Percentiles rank a stretch among this genome's conserved stretches.
These are phyloP conservation scores for Boechera stricta DNA, from an alignment of 345 rosid genomes.

Conservation along the genomic window DNA sequence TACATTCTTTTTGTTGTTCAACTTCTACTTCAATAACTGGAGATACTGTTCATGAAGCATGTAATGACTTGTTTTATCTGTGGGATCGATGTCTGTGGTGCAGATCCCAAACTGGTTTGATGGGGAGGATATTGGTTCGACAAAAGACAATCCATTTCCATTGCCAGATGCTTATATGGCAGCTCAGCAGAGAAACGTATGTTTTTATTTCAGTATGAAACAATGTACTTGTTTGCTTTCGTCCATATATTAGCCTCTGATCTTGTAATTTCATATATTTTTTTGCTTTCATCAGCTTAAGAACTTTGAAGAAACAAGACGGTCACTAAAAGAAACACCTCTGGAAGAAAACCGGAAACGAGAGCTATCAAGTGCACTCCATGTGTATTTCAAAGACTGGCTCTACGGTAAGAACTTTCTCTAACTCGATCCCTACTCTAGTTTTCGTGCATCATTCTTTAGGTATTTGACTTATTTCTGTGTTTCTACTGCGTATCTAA, in stretches of 20 bases:
- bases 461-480: constrained; percentile 24
- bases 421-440: background rate
- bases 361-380: constrained; percentile 87
- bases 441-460: background rate
- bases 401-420: constrained; percentile 67
- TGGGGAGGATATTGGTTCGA: constrained; percentile 68
- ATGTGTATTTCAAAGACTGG: constrained; percentile 96
- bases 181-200: constrained; percentile 86
- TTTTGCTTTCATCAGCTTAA: constrained; percentile 57
- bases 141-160: constrained; percentile 88
- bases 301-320: constrained; percentile 78
- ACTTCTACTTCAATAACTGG: background rate
- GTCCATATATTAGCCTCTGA: background rate
- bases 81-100: constrained; percentile 25
- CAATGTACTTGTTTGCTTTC: background rate
- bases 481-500: constrained; percentile 24
- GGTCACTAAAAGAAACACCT: constrained; percentile 70
- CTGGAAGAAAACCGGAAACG: constrained; percentile 88
- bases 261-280: background rate
- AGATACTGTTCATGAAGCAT: constrained; percentile 22
- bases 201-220: constrained; percentile 13
- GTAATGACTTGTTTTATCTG: constrained; percentile 9
- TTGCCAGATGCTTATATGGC: constrained; percentile 73
- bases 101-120: constrained; percentile 97
- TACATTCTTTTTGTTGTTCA: constrained; percentile 40